phyloP scores from a whole-genome alignment of 2,329 filamentous ascomycete genomes.

The Epichloe bromicola region DNA sequence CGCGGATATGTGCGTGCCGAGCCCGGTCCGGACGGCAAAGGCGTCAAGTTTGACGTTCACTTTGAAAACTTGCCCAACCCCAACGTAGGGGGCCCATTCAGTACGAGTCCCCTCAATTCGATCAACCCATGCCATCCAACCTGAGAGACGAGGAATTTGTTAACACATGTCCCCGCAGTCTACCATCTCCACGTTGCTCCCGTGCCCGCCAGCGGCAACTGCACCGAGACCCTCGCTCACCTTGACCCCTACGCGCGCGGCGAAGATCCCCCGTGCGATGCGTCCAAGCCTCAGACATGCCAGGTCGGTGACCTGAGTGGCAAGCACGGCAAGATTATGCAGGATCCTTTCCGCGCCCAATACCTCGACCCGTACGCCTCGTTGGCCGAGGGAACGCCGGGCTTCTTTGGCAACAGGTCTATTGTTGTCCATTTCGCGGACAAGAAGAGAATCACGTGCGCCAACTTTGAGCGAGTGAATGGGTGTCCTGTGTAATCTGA shows the following conservation, averaged over 20 bases:
- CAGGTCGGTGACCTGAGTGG: constrained; percentile 66
- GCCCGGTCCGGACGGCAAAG: constrained; percentile 34
- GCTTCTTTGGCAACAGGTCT: constrained; percentile 53
- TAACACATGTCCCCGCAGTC: constrained; percentile 24
- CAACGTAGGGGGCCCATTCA: constrained; percentile 42
- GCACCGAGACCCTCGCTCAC: constrained; percentile 52
- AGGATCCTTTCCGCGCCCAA: constrained; percentile 32
- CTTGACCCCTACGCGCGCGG: constrained; percentile 58
- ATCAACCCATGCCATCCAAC: no score
- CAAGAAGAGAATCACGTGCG: constrained; percentile 51
- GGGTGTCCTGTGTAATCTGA: neutral
- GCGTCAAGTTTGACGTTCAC: constrained; percentile 40
- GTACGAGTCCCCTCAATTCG: constrained; percentile 27
- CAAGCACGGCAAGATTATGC: constrained; percentile 52
- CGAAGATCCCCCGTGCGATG: constrained; percentile 48
- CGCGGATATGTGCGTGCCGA: constrained; percentile 37
- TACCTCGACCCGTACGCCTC: constrained; percentile 48
- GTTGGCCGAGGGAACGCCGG: constrained; percentile 32
- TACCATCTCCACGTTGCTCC: constrained; percentile 61
- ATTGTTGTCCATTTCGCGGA: constrained; percentile 52
- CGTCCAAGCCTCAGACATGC: constrained; percentile 45
- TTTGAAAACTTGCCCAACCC: constrained; percentile 49
- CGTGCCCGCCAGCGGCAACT: constrained; percentile 56
- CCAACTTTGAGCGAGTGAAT: constrained; percentile 37
- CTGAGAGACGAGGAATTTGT: neutral